Evolutionary conservation across 164 flowering plant genomes (phyloP), one percentile per base, ranked within the genome.

Genomic region (Vitis rupestris): DNA sequence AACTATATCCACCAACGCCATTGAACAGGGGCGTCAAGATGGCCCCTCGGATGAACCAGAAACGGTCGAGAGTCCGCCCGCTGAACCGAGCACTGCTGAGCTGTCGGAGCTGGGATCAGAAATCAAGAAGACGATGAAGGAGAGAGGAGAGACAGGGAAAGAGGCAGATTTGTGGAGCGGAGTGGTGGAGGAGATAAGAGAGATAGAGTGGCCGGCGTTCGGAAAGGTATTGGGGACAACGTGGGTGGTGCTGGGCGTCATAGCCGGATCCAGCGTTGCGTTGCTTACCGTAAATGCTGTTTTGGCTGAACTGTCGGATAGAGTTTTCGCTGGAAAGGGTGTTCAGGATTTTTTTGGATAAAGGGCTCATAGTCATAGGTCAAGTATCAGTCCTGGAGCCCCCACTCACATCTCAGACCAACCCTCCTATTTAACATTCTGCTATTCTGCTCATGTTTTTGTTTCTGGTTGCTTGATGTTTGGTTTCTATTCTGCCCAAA

Each of bases 131-230:
- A 83, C 79, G 7, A 74, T 85, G 85, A 64, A 75, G 79, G 81
- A 83, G 80, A 74, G 75, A 52, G 79, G 72, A 65, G 68, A 65
- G 60, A 63, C 37, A 61, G 74, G 59, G 63, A 29, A 47, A 4
- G 76, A 53, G 1, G 77, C 63, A 1, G 80, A 69, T 49, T 62
- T 82, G 13, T 74, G 67, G 82, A 77, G 82, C 30, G 97, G 94
- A 27, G 97, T 91, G 44, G 76, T 68, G 55, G 90, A 86, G 79
- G 97, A 91, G 84, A 74, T 91, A 2, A 75, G 81, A 63, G 84
- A 86, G 78, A 91, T 91, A 64, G 92, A 89, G 80, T 91, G 94
- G 94, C 97, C 97, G 1, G 84, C 69, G 44, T 91, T 91, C 61
- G 81, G 79, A 2, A 87, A 84, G 69, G 94, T 89, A 1, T 50